phyloP scores from a whole-genome alignment of 352 stramenopile genomes.

The Phytophthora syringae region DNA sequence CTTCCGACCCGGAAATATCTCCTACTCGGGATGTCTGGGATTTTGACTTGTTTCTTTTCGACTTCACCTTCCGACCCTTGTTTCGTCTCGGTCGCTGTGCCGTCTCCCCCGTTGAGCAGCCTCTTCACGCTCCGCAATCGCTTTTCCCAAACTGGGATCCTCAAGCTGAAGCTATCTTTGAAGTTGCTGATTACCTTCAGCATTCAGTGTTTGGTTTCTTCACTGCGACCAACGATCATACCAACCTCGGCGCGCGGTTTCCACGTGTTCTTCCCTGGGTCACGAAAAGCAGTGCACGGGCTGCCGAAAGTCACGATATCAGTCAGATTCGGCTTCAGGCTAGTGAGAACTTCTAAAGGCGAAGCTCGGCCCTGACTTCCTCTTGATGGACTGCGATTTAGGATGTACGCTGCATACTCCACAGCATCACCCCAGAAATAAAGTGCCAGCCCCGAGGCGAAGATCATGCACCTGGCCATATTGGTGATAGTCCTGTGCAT shows the following conservation, averaged over 20 bases:
- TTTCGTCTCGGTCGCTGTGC: neutral
- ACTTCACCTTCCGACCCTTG: neutral
- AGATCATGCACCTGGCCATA: too few relatives aligned
- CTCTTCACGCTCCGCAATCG: neutral
- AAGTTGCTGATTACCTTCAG: neutral
- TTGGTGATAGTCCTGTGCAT: too few relatives aligned
- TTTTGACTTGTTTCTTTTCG: neutral
- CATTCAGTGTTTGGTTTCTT: constrained; percentile 12
- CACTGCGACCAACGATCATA: constrained; percentile 10
- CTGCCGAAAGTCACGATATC: constrained; percentile 20
- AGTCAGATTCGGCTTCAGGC: neutral
- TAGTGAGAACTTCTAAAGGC: constrained; percentile 15
- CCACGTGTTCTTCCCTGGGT: neutral
- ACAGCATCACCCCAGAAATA: constrained; percentile 27
- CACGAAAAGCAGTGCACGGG: constrained; percentile 7
- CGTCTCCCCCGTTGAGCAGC: neutral
- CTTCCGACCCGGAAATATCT: neutral
- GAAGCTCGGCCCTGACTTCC: constrained; percentile 6
- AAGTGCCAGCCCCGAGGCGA: too few relatives aligned
- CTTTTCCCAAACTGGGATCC: neutral
- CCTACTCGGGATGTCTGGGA: neutral
- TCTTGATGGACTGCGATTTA: constrained; percentile 26
- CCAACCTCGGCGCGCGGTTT: constrained; percentile 1
- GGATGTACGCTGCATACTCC: constrained; percentile 34
- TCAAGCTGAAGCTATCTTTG: neutral